Base-by-base conservation (phyloP, 1,284 basidiomycete species). In the Amylostereum chailletii region DNA sequence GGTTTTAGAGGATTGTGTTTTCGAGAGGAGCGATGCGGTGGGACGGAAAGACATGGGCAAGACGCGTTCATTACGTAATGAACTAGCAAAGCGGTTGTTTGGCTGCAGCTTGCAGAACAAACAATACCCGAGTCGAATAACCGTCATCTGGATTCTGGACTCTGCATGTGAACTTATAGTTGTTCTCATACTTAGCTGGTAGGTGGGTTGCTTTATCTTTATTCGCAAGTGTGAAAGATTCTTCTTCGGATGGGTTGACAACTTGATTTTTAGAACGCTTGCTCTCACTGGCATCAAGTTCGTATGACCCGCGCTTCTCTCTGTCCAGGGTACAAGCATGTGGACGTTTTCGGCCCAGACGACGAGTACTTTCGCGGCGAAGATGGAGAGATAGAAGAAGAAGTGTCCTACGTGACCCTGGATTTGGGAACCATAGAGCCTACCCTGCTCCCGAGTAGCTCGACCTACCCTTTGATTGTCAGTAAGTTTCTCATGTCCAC, bases 391-490 rank as follows among this genome's bases (percentile, higher is more conserved):
- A 51, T 64, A 6, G 58, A 62, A 19, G 81, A 83, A 55, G 81
- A 83, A 53, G 69, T 82, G 2, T 68, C 67, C 9, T 88, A 86
- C 58, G 76, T 88, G 10, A 86, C 83, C 0, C 70, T 89, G 11
- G 86, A 89, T 59, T 66, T 89, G 0, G 83, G 83, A 29, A 67
- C 69, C 50, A 73, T 84, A n/a, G 83, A 88, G 55, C 83, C 84
- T 2, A 80, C 81, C 0, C 72, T 90, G 32, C 71, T 90, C 4
- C 81, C 86, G 2, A 86, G 76, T 56, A 77, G 76, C 0, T 74
- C 77, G 0, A 70, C 77, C 1, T 88, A 83, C 58, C 75, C 82
- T 45, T 67, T 88, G n/a, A 83, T 88, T 53, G 86, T 86, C 61
- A 65, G 83, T 71, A 30, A 34, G 50, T 30, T 46, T 27, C 49